Percentiles rank a stretch among this genome's conserved stretches.
phyloP scores from a whole-genome alignment of 2,329 filamentous ascomycete genomes.

The Xylariaceae sp. region DNA sequence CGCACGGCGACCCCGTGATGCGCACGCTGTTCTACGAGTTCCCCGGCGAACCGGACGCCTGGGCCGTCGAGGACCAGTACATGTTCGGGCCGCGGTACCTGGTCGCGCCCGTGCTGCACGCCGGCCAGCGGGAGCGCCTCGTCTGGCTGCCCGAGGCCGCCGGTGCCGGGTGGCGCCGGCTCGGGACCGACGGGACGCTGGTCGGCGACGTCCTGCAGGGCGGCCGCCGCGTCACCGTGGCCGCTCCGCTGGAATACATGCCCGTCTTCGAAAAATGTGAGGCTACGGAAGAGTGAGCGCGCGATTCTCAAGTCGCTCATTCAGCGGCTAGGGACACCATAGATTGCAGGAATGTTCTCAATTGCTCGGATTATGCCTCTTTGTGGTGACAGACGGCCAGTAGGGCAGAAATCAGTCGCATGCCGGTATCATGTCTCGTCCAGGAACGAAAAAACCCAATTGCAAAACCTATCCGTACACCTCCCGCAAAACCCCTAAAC shows the following conservation, averaged over 20 bases:
- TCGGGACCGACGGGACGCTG: constrained; percentile 7
- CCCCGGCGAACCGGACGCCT: constrained; percentile 42
- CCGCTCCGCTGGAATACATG: constrained; percentile 11
- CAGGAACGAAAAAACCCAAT: no score
- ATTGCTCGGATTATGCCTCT: no score
- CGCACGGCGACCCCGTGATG: constrained; percentile 54
- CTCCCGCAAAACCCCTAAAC: no score
- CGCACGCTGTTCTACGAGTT: constrained; percentile 58
- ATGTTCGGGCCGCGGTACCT: constrained; percentile 57
- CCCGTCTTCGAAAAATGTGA: constrained; percentile 9
- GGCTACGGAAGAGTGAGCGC: no score
- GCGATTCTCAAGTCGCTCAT: no score
- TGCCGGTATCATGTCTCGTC: no score
- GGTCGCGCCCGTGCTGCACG: constrained; percentile 46
- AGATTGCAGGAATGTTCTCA: no score
- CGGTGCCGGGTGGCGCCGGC: constrained; percentile 7
- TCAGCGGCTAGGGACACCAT: no score
- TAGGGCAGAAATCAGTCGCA: no score
- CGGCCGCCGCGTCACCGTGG: constrained; percentile 3
- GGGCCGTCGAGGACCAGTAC: constrained; percentile 54
- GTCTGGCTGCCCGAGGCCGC: constrained; percentile 11
- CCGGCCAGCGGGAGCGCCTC: constrained; percentile 27
- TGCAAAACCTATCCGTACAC: no score
- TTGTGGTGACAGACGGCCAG: no score
- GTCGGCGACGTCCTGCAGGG: constrained; percentile 4